These are phyloP conservation scores for Dendrobium nobile DNA, from an alignment of 106 monocot species.

Conservation along the genomic window DNA sequence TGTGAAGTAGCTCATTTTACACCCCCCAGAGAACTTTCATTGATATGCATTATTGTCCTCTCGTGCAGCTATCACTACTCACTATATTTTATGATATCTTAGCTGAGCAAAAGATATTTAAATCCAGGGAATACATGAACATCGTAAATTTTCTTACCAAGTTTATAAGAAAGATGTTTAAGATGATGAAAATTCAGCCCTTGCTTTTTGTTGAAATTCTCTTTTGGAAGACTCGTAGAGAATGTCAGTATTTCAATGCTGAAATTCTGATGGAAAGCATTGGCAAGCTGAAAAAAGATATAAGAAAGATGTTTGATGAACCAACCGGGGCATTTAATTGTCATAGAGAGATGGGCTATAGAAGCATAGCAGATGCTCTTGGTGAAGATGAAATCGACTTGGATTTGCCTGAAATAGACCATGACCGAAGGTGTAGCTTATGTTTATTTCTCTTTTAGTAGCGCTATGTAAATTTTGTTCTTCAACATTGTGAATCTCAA, in stretches of 20 bases:
- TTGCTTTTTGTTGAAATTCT: conserved; percentile 92
- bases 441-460: neutral
- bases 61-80: conserved; percentile 74
- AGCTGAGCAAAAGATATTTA: conserved; percentile 46
- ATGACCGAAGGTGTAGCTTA: conserved; percentile 13
- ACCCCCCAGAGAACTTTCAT: neutral
- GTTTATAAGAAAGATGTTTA: conserved; percentile 77
- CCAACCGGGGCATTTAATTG: conserved; percentile 17
- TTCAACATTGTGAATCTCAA: neutral
- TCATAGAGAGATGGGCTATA: conserved; percentile 12
- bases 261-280: conserved; percentile 50
- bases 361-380: conserved; percentile 86
- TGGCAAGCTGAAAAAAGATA: conserved; percentile 39
- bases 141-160: conserved; percentile 69
- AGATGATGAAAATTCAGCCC: conserved; percentile 65
- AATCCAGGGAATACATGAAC: conserved; percentile 41
- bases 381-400: conserved; percentile 94
- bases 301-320: conserved; percentile 19
- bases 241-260: conserved; percentile 85
- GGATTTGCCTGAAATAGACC: conserved; percentile 23
- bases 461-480: neutral
- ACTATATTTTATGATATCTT: conserved; percentile 76
- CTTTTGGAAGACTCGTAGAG: conserved; percentile 89
- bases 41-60: neutral
- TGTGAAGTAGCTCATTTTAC: neutral